Evolutionary conservation across 371 early-diverging fungal species (phyloP), one percentile per base, ranked within the genome.

Genomic region (Rhizopus sp.): DNA sequence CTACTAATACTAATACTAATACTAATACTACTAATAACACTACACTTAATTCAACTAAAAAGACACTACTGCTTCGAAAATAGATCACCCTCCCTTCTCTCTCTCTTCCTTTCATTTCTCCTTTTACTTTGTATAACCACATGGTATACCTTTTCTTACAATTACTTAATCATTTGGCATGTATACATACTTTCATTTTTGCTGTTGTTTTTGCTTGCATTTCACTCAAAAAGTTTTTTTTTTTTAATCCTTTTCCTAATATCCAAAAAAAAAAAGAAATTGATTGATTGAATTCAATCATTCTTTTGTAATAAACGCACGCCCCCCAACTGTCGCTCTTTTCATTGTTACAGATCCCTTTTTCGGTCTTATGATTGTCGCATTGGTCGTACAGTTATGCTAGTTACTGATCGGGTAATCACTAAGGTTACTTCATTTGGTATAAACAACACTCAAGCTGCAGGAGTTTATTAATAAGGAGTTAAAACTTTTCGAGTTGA

Each of bases 401-500:
- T 46, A 4, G 8, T 41, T 37, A 37, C 41, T 12, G 41, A 41
- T 13, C 6, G 41, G n/a, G n/a, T 13, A 41, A n/a, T 6, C 13
- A 52, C 35, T 29, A 52, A 37, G 38, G 30, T 41, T 41, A 5
- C 41, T 15, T 41, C 15, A 41, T 41, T n/a, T n/a, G n/a, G 41
- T n/a, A 10, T 41, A 41, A 41, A 5, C 41, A 41, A 41, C 41
- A 15, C 38, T 37, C 38, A 37, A 23, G 23, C 23, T 23, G 23
- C 23, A 23, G 23, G 23, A 23, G 23, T 23, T 23, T 23, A 23
- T 35, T 33, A 12, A 53, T 31, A 31, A 42, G 34, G 4, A 33
- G 15, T 47, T 53, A 65, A 33, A 47, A 57, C 32, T 61, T 66
- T 35, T 66, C 66, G 13, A 66, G 54, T 37, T 54, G 52, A 15